Conservation (phyloP, 2,329 filamentous ascomycete genomes). For the Fusarium keratoplasticum region DNA sequence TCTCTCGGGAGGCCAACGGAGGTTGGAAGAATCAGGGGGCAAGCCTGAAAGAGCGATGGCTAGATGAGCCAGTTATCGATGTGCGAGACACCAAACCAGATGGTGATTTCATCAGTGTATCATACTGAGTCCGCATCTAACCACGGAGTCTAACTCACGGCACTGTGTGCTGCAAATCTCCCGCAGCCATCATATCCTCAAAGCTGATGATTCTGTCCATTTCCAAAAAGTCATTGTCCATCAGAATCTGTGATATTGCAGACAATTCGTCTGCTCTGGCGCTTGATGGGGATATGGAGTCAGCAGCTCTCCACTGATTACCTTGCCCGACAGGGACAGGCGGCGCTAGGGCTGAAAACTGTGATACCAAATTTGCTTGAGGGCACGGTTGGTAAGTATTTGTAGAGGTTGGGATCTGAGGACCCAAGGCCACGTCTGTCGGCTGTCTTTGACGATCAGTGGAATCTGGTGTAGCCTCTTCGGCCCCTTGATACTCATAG, state of each 20-base stretch:
- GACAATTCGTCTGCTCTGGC: constrained; percentile 34
- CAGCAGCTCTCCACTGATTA: constrained; percentile 18
- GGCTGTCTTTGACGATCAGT: background rate
- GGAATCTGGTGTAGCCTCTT: background rate
- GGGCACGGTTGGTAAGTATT: background rate
- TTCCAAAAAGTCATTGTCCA: constrained; percentile 44
- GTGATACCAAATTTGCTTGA: background rate
- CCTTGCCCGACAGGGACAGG: background rate
- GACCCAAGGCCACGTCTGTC: background rate
- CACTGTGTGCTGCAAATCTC: background rate
- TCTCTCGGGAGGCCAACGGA: background rate
- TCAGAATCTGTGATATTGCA: constrained; percentile 31
- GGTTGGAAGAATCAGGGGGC: background rate
- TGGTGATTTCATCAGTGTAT: background rate
- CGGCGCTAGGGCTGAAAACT: background rate
- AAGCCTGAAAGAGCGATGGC: background rate
- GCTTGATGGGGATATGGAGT: background rate
- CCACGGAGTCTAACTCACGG: background rate
- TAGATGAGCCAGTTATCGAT: background rate
- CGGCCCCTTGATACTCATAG: background rate
- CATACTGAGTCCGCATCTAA: background rate
- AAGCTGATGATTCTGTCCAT: constrained; percentile 50
- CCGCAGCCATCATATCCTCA: constrained; percentile 45
- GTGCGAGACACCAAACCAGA: background rate
- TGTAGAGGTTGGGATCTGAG: background rate